phyloP scores from a whole-genome alignment of 2,329 filamentous ascomycete species.

The Fragosphaeria purpurea region DNA sequence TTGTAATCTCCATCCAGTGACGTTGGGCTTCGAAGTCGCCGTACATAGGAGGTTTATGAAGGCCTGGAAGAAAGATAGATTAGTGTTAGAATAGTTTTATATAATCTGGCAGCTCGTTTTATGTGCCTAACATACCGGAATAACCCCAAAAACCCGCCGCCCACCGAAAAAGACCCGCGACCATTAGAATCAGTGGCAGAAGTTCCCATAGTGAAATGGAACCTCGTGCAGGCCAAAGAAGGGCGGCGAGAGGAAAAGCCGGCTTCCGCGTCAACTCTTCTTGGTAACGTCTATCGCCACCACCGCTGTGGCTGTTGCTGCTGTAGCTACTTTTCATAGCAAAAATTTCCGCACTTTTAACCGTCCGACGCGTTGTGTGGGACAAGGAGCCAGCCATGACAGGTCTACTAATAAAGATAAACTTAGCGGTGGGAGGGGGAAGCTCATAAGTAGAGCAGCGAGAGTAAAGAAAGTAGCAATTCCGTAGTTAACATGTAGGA shows the following conservation, averaged over 20 bases:
- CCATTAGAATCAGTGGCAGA: conserved; percentile 79
- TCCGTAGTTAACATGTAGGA: too few species aligned
- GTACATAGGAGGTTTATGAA: conserved; percentile 75
- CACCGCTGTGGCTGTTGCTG: too few species aligned
- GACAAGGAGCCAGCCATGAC: too few species aligned
- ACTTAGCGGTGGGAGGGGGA: too few species aligned
- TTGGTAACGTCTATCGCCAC: too few species aligned
- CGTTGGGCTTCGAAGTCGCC: conserved; percentile 97
- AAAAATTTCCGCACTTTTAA: too few species aligned
- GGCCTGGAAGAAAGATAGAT: conserved; percentile 41
- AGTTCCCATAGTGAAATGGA: conserved; percentile 86
- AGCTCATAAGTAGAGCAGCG: too few species aligned
- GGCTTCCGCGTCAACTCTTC: conserved; percentile 49
- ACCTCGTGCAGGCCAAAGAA: conserved; percentile 83
- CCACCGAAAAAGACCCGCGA: conserved; percentile 87
- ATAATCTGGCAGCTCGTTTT: too few species aligned
- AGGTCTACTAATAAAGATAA: too few species aligned
- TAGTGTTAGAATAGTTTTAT: not conserved
- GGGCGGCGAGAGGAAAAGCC: conserved; percentile 83
- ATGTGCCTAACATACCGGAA: conserved; percentile 50
- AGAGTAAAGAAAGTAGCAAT: too few species aligned
- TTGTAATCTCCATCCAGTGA: conserved; percentile 98
- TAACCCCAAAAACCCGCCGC: conserved; percentile 88
- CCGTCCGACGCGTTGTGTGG: too few species aligned
- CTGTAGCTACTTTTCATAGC: too few species aligned